A percentile compares a stretch with the other conserved stretches of the same genome.
These are phyloP conservation scores for Globisporangium megalacanthum DNA, from an alignment of 352 stramenopile genomes.

Conservation along the genomic window DNA sequence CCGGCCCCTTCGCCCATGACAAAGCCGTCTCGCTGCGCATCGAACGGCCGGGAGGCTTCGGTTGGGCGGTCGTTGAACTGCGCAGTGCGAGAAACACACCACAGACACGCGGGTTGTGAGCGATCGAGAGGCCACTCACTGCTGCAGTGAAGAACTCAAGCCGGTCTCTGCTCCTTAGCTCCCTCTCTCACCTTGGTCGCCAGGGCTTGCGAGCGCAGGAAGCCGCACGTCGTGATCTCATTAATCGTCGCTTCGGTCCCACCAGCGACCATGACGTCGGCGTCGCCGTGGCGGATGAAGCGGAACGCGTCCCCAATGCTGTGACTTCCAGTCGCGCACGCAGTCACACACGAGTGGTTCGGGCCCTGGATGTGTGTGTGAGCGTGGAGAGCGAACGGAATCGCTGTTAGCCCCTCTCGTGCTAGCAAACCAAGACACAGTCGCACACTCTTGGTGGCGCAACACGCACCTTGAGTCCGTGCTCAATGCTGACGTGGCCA, in stretches of 20 bases:
- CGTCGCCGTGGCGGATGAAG: slow-evolving; percentile 82
- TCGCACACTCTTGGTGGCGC: not conserved
- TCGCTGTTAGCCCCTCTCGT: not conserved
- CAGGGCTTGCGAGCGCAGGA: slow-evolving; percentile 94
- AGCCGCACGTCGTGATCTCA: slow-evolving; percentile 91
- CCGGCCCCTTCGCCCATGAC: slow-evolving; percentile 91
- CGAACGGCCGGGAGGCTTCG: slow-evolving; percentile 93
- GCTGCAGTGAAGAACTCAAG: not conserved
- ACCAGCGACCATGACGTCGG: slow-evolving; percentile 95
- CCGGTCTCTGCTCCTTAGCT: too few species aligned
- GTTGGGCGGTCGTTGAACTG: slow-evolving; percentile 92
- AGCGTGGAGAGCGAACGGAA: not conserved
- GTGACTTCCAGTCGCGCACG: slow-evolving; percentile 96
- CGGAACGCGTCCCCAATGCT: slow-evolving; percentile 95
- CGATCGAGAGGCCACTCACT: not conserved
- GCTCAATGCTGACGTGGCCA: slow-evolving; percentile 88
- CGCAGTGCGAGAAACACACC: not conserved
- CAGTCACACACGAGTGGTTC: slow-evolving; percentile 96
- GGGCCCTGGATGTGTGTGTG: slow-evolving; percentile 62
- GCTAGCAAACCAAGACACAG: not conserved
- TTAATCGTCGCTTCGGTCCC: slow-evolving; percentile 95
- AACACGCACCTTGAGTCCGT: slow-evolving; percentile 75
- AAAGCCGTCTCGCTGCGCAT: slow-evolving; percentile 94
- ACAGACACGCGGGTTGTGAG: not conserved
- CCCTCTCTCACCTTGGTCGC: slow-evolving; percentile 68